Evolutionary conservation across 306 rosid species (phyloP).

Genomic region (Sphenostylis stenocarpa): DNA sequence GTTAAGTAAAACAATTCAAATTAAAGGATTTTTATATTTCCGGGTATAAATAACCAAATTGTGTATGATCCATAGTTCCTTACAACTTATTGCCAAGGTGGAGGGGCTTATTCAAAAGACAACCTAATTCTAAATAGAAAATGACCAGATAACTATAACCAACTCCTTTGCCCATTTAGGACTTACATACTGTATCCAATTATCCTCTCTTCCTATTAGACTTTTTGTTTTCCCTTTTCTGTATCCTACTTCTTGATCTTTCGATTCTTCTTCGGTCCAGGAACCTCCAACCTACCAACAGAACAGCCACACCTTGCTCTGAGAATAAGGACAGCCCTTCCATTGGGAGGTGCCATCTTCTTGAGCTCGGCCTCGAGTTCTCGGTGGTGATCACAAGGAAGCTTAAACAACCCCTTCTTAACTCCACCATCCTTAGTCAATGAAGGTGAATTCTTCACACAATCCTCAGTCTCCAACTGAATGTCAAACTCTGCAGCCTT

Average conservation of each 20-base stretch:
- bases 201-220: constrained; percentile 18
- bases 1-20: constrained; percentile 36
- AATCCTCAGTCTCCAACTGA: constrained; percentile 93
- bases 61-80: constrained; percentile 48
- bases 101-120: constrained; percentile 63
- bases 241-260: constrained; percentile 77
- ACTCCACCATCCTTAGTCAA: constrained; percentile 55
- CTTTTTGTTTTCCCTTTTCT: not conserved
- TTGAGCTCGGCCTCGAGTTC: constrained; percentile 84
- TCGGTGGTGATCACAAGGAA: constrained; percentile 84
- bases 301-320: constrained; percentile 93
- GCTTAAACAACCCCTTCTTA: constrained; percentile 74
- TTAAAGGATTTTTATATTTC: constrained; percentile 48
- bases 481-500: constrained; percentile 89
- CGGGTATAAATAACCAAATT: constrained; percentile 53
- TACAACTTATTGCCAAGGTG: constrained; percentile 52
- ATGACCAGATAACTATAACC: constrained; percentile 40
- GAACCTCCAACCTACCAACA: constrained; percentile 95
- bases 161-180: constrained; percentile 42
- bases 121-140: constrained; percentile 41
- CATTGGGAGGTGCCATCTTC: constrained; percentile 95
- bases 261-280: constrained; percentile 66
- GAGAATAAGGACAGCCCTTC: constrained; percentile 81
- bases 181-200: constrained; percentile 41
- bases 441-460: constrained; percentile 72